These are phyloP conservation scores for Nitzschia putrida DNA, from an alignment of 108 stramenopile species.

Conservation along the genomic window DNA sequence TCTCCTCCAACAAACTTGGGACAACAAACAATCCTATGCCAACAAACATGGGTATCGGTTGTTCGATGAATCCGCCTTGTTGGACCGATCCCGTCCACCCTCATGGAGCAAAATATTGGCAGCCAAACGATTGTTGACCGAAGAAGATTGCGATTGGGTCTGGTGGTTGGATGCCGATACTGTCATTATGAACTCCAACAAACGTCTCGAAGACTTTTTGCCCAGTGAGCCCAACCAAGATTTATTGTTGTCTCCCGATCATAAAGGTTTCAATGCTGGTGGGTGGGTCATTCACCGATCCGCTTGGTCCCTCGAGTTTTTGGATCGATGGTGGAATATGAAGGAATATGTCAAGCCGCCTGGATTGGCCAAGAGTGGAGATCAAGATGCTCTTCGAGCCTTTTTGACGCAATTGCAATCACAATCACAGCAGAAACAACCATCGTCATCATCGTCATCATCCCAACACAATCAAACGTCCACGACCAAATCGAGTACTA, in stretches of 20 bases:
- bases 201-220: constrained; percentile 31
- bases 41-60: constrained; percentile 32
- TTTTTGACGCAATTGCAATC: background rate
- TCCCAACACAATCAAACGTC: too few species aligned
- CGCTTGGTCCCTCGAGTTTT: constrained; percentile 20
- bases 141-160: constrained; percentile 42
- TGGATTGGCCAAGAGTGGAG: constrained; percentile 24
- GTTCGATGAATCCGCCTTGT: constrained; percentile 23
- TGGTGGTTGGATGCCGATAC: constrained; percentile 52
- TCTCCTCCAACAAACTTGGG: constrained; percentile 31
- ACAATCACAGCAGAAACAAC: too few species aligned
- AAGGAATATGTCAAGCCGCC: constrained; percentile 16
- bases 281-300: constrained; percentile 27
- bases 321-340: constrained; percentile 40
- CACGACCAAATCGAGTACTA: too few species aligned
- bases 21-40: constrained; percentile 34
- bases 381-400: constrained; percentile 31
- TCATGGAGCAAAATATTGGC: constrained; percentile 37
- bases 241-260: constrained; percentile 20
- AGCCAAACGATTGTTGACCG: constrained; percentile 21
- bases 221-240: constrained; percentile 16
- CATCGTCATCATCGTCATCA: too few species aligned
- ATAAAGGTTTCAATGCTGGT: constrained; percentile 30
- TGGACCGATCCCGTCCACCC: constrained; percentile 33
- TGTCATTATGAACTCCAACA: constrained; percentile 59